phyloP scores from a whole-genome alignment of 2,329 filamentous ascomycete species.

The Epichloe gansuensis region DNA sequence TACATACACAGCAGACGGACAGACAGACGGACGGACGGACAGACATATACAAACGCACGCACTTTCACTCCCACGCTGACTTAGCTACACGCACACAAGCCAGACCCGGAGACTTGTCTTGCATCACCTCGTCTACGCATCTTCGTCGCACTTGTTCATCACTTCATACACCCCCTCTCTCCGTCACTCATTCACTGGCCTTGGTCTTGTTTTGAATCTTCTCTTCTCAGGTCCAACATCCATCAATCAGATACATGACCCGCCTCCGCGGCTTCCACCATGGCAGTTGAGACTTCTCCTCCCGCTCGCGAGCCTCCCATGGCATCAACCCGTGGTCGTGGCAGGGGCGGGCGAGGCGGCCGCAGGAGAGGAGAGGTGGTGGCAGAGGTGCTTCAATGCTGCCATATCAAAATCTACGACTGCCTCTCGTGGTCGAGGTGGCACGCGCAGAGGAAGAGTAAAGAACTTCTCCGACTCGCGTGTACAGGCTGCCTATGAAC shows the following conservation, averaged over 20 bases:
- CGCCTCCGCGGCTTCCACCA: conserved; percentile 16
- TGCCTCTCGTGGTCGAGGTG: conserved; percentile 26
- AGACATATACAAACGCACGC: not conserved
- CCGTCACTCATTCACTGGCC: not conserved
- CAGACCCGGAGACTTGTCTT: not conserved
- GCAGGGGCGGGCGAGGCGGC: conserved; percentile 15
- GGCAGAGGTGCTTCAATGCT: conserved; percentile 18
- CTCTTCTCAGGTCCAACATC: not conserved
- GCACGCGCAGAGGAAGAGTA: conserved; percentile 36
- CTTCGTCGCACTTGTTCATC: not conserved
- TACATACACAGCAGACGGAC: not conserved
- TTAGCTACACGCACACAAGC: not conserved
- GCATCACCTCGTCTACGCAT: not conserved
- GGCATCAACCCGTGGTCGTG: conserved; percentile 20
- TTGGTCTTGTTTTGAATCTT: not conserved
- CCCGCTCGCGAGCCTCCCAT: conserved; percentile 22
- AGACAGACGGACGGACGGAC: not conserved
- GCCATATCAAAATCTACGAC: conserved; percentile 21
- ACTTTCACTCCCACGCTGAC: not conserved
- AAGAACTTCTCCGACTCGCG: conserved; percentile 43
- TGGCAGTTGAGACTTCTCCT: conserved; percentile 27
- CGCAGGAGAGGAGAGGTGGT: conserved; percentile 13
- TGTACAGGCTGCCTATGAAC: conserved; percentile 47
- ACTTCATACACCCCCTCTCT: not conserved
- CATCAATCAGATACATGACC: conserved; percentile 19